Base-by-base conservation (phyloP, 1,139 yeast genomes). In the Blastobotrys ciferrii region DNA sequence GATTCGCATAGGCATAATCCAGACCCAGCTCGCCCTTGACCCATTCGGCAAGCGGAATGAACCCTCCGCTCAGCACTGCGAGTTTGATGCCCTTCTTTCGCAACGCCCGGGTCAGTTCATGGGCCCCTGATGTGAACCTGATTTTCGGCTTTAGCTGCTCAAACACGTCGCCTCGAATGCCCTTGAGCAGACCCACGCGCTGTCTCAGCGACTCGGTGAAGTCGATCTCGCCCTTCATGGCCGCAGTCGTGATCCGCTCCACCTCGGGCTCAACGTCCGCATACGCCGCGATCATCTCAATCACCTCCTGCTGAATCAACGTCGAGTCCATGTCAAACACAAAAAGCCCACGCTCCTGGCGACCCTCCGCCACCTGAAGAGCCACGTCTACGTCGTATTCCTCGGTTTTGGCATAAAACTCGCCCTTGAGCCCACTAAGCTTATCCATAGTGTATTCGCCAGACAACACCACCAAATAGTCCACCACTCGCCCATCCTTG, bases 261-360 rank as follows among this genome's bases (percentile, higher is more conserved):
- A 87, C 95, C 63, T 84, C 72, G 2, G 74, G 78, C 58, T 87
- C 94, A 25, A 87, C 89, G 53, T 76, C 75, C n/a, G 92, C 95
- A 58, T 83, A 81, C 0, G 85, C 88, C 2, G 98, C 98, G 57
- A 94, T 91, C 63, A 92, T 71, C 64, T 94, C 99, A 58, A 92
- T 92, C 43, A 92, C 98, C 68, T 94, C 99, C 68, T 94, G 98
- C 66, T 87, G 84, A 58, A 94, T 94, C 63, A 94, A 72, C 0
- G 98, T 94, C 0, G 98, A 91, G 70, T 94, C 99, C 98, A 94
- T 94, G 62, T 94, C 98, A 62, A 94, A 94, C 17, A 94, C 87
- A 54, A 87, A 82, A 44, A 92, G 73, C 58, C 36, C 50, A 49
- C 12, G 28, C 32, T 25, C 39, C 57, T 63, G 38, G 68, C 66